Percentiles rank a stretch among this genome's conserved stretches.
Evolutionary conservation across 192 early-diverging fungal species (phyloP).

Genomic region (Paraglomus brasilianum): DNA sequence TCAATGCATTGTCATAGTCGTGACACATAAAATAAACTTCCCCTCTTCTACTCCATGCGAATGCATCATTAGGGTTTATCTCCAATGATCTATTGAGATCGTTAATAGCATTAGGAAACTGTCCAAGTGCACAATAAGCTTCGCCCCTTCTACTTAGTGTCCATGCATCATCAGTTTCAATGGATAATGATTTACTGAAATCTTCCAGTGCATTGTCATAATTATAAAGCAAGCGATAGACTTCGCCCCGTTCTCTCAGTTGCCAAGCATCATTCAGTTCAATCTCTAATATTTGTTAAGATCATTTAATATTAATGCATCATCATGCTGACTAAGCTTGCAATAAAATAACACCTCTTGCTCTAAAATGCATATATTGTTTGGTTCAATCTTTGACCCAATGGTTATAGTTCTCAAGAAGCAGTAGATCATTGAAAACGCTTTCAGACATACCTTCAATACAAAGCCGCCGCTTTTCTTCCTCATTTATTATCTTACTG

Average conservation of each 20-base stretch:
- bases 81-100: conserved; percentile 4
- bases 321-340: background rate
- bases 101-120: background rate
- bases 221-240: background rate
- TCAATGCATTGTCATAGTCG: conserved; percentile 1
- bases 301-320: background rate
- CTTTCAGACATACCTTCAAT: too few relatives aligned
- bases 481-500: too few relatives aligned
- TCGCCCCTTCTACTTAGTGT: background rate
- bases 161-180: background rate
- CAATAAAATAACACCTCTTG: too few relatives aligned
- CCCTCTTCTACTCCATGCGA: background rate
- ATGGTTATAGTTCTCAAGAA: too few relatives aligned
- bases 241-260: conserved; percentile 9
- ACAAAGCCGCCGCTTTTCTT: too few relatives aligned
- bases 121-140: background rate
- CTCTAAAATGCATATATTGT: too few relatives aligned
- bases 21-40: conserved; percentile 7
- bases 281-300: background rate
- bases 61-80: background rate
- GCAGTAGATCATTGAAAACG: too few relatives aligned
- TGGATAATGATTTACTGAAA: conserved; percentile 13
- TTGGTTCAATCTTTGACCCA: too few relatives aligned
- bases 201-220: conserved; percentile 1
- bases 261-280: conserved; percentile 1